Conservation (phyloP, 805 yeast genomes). For the Saccharomycopsis lassenensis region DNA sequence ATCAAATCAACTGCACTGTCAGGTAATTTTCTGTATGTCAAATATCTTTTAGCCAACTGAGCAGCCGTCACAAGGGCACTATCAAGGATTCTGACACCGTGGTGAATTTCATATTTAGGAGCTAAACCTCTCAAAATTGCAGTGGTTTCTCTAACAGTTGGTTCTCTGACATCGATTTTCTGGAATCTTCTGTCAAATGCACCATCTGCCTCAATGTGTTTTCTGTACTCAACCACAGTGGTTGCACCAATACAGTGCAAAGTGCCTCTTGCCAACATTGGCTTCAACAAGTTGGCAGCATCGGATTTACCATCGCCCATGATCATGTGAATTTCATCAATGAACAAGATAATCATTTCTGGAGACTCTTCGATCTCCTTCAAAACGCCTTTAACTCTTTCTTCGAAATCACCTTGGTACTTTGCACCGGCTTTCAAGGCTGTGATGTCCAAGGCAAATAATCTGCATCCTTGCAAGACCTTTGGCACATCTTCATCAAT, state of each 20-base stretch:
- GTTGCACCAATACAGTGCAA: conserved; percentile 98
- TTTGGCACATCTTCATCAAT: conserved; percentile 92
- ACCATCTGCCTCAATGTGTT: conserved; percentile 90
- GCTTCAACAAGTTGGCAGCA: conserved; percentile 93
- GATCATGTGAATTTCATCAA: conserved; percentile 97
- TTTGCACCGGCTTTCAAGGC: conserved; percentile 98
- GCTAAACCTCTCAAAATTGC: conserved; percentile 95
- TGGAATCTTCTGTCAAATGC: conserved; percentile 99
- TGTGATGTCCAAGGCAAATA: conserved; percentile 87
- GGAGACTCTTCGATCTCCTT: conserved; percentile 86
- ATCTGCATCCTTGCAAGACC: conserved; percentile 66
- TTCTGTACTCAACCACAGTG: conserved; percentile 87
- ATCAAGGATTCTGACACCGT: conserved; percentile 93
- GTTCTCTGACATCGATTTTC: conserved; percentile 91
- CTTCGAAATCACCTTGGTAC: conserved; percentile 97
- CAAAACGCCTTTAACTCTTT: conserved; percentile 91
- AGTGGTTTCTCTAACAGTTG: conserved; percentile 83
- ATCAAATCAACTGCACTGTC: conserved; percentile 95
- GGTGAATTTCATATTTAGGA: conserved; percentile 91
- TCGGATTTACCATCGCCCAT: conserved; percentile 99
- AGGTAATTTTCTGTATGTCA: conserved; percentile 91
- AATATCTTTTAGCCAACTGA: conserved; percentile 84
- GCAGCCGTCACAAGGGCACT: conserved; percentile 92
- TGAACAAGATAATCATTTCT: conserved; percentile 78
- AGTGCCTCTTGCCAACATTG: conserved; percentile 93